Conservation (phyloP, 345 rosid species). For the Salix udensis region DNA sequence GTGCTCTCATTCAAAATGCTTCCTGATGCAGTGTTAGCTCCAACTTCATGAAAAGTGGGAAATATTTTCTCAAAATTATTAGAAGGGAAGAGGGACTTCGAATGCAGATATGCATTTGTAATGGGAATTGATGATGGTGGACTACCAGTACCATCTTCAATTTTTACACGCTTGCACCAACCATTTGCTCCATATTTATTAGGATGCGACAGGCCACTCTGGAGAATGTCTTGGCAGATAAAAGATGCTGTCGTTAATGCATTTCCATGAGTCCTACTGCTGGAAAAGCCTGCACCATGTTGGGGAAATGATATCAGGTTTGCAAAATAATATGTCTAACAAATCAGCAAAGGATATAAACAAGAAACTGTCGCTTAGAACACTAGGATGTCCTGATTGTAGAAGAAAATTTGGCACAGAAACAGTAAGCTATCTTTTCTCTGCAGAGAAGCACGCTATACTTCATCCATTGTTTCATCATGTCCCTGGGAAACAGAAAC, state of each 20-base stretch:
- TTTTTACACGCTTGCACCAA: constrained; percentile 42
- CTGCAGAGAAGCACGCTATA: too few species aligned
- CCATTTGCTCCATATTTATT: constrained; percentile 40
- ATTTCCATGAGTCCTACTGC: constrained; percentile 34
- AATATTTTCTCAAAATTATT: constrained; percentile 29
- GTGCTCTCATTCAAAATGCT: constrained; percentile 26
- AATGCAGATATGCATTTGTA: constrained; percentile 24
- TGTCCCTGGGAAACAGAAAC: too few species aligned
- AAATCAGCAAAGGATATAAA: not conserved
- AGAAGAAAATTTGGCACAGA: not conserved
- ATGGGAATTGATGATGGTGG: constrained; percentile 34
- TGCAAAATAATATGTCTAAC: not conserved
- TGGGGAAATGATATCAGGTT: not conserved
- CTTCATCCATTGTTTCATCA: too few species aligned
- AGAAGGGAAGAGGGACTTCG: constrained; percentile 32
- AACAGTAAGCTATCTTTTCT: not conserved
- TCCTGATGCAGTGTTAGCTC: constrained; percentile 18
- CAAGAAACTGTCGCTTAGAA: not conserved
- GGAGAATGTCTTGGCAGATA: constrained; percentile 52
- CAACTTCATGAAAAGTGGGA: constrained; percentile 34
- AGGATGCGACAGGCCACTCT: constrained; percentile 32
- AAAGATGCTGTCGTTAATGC: constrained; percentile 40
- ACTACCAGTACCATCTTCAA: constrained; percentile 42
- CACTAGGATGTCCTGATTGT: not conserved
- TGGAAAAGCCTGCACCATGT: constrained; percentile 32